phyloP scores from a whole-genome alignment of 2,329 filamentous ascomycete species.

The Neofusicoccum kwambonambiense region DNA sequence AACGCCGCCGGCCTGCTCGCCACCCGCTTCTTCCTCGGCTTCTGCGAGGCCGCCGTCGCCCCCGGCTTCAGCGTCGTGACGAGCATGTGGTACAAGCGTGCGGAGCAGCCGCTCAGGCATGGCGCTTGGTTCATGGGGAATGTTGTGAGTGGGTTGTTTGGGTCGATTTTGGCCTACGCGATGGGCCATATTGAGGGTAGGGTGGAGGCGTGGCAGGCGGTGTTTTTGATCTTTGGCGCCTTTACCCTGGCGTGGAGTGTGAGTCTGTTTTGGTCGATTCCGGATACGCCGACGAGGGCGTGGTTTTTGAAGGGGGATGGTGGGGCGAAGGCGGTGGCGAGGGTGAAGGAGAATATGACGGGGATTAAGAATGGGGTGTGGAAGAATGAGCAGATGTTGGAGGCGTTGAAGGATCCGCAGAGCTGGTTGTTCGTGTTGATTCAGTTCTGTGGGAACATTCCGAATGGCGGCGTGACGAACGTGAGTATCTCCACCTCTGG shows the following conservation, averaged over 20 bases:
- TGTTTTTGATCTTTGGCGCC: constrained; percentile 21
- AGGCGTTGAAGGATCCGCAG: constrained; percentile 29
- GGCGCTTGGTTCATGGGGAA: constrained; percentile 18
- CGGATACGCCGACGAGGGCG: neutral
- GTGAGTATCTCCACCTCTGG: neutral
- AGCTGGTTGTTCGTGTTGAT: constrained; percentile 18
- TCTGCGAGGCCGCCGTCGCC: constrained; percentile 27
- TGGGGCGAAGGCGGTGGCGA: constrained; percentile 33
- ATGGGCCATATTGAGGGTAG: neutral
- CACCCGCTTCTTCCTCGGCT: constrained; percentile 25
- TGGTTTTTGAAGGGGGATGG: constrained; percentile 20
- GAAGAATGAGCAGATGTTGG: constrained; percentile 40
- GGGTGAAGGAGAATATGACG: constrained; percentile 20
- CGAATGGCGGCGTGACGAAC: constrained; percentile 7
- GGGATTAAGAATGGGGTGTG: constrained; percentile 27
- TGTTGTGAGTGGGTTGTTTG: neutral
- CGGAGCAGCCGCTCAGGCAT: neutral
- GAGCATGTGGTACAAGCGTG: constrained; percentile 25
- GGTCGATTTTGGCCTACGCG: constrained; percentile 7
- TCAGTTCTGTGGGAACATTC: constrained; percentile 9
- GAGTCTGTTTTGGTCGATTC: neutral
- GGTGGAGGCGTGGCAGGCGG: constrained; percentile 6
- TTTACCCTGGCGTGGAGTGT: constrained; percentile 28
- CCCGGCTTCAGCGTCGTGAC: constrained; percentile 31
- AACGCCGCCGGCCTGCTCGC: constrained; percentile 26